A percentile compares a stretch with the other conserved stretches of the same genome.
Conservation (phyloP, 495 filamentous ascomycete species). For the Hypoxylon cercidicola region DNA sequence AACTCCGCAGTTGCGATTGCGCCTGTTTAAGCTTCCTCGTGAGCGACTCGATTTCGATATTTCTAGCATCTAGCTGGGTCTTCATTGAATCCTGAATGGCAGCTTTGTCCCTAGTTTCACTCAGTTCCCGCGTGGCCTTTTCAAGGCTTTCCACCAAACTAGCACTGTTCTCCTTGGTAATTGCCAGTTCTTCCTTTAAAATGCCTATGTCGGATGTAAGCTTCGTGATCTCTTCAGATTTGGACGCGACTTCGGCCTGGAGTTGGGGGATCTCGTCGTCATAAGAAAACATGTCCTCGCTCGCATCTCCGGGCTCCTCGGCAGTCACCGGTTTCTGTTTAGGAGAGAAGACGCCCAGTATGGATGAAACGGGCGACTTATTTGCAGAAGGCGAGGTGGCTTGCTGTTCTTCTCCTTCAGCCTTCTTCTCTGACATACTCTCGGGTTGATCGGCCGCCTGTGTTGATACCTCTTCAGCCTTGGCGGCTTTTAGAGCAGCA, state of each 20-base stretch:
- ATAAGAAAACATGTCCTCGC: constrained; percentile 90
- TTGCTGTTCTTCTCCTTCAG: constrained; percentile 16
- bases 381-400: constrained; percentile 35
- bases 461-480: constrained; percentile 28
- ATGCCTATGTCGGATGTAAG: constrained; percentile 49
- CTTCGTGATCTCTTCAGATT: constrained; percentile 52
- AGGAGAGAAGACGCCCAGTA: constrained; percentile 59
- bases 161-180: constrained; percentile 71
- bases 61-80: constrained; percentile 59
- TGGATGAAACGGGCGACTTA: constrained; percentile 53
- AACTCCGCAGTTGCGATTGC: constrained; percentile 61
- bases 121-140: constrained; percentile 66
- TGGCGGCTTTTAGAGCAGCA: constrained; percentile 41
- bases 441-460: constrained; percentile 14
- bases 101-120: constrained; percentile 65
- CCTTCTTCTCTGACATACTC: constrained; percentile 14
- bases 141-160: constrained; percentile 72
- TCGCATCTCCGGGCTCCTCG: constrained; percentile 54
- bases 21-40: constrained; percentile 62
- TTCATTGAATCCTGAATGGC: constrained; percentile 62
- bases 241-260: constrained; percentile 67
- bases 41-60: constrained; percentile 58
- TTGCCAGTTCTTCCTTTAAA: constrained; percentile 53
- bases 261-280: constrained; percentile 74
- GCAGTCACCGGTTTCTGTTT: constrained; percentile 54